Evolutionary conservation across 2,329 filamentous ascomycete species (phyloP), one percentile per base, ranked within the genome.

Genomic region (Trichoderma brevicompactum): DNA sequence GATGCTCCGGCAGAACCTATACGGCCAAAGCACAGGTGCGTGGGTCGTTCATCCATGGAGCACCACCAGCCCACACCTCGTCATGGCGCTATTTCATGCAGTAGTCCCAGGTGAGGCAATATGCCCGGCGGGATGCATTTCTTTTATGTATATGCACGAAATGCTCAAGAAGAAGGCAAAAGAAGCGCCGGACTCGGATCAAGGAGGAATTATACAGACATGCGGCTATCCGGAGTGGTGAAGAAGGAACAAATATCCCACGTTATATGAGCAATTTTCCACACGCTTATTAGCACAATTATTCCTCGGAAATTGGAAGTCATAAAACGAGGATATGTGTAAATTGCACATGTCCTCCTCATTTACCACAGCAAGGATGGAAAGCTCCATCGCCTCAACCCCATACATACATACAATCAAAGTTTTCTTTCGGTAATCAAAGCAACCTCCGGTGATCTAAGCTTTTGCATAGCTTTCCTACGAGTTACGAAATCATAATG

Each of bases 51-150:
- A 61, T 55, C 49, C 56, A 61, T 62, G 52, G 44, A 64, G 36
- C 40, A 59, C 46, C 46, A 34, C 17, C 65, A 55, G 48, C 65
- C 48, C 46, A 50, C 65, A 54, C 59, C 34, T 53, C 49, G 43
- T 49, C 64, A 66, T 66, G 63, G 59, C 67, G 67, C 67, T 61
- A 67, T 67, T 63, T 54, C 59, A 52, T 67, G 66, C 67, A 68
- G 66, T 61, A 68, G 67, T 56, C 62, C 61, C 62, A 65, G 61
- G 59, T 58, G 50, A 64, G 65, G 50, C 52, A 66, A 64, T 66
- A 66, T 49, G 36, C 23, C 65, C 65, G 65, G 60, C 49, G 40
- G 41, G 17, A 63, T 54, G 46, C 49, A n/a, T 52, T 34, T 46
- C 6, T 32, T 43, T 52, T 58, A 34, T 19, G 13, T 40, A 44